phyloP scores from a whole-genome alignment of 129 eudicot species.

The Chrysanthemum makinoi region DNA sequence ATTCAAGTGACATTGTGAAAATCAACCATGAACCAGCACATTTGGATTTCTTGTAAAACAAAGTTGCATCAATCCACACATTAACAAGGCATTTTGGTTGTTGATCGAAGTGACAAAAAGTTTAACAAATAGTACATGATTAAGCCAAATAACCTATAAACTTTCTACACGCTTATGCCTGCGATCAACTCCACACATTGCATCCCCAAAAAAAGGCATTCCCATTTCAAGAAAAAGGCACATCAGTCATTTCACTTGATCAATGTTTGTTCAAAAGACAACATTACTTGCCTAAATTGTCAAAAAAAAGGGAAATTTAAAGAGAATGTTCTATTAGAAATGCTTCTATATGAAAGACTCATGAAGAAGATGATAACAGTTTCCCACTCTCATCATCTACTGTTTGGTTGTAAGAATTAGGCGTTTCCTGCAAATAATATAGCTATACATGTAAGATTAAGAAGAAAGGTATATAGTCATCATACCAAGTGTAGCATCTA shows the following conservation, averaged over 20 bases:
- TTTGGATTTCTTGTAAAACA: too few relatives aligned
- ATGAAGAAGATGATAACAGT: constrained; percentile 39
- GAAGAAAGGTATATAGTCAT: not conserved
- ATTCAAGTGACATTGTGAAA: too few relatives aligned
- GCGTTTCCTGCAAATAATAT: constrained; percentile 32
- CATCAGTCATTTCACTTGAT: constrained; percentile 29
- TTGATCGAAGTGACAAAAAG: not conserved
- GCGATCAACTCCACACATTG: too few relatives aligned
- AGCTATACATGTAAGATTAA: not conserved
- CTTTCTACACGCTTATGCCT: too few relatives aligned
- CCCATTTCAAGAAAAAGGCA: constrained; percentile 4
- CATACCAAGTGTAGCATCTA: not conserved
- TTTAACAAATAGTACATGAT: too few relatives aligned
- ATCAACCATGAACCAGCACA: too few relatives aligned
- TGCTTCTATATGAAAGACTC: not conserved
- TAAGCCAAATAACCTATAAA: too few relatives aligned
- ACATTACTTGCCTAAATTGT: constrained; percentile 60
- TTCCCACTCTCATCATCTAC: constrained; percentile 70
- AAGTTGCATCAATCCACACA: too few relatives aligned
- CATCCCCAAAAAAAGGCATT: too few relatives aligned
- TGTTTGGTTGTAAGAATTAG: constrained; percentile 53
- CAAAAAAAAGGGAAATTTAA: not conserved
- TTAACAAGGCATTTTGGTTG: constrained; percentile 20
- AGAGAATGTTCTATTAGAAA: not conserved
- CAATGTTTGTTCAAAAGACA: constrained; percentile 59